Evolutionary conservation across 75 land plant genomes (phyloP).

Genomic region (Chamaecyparis obtusa): DNA sequence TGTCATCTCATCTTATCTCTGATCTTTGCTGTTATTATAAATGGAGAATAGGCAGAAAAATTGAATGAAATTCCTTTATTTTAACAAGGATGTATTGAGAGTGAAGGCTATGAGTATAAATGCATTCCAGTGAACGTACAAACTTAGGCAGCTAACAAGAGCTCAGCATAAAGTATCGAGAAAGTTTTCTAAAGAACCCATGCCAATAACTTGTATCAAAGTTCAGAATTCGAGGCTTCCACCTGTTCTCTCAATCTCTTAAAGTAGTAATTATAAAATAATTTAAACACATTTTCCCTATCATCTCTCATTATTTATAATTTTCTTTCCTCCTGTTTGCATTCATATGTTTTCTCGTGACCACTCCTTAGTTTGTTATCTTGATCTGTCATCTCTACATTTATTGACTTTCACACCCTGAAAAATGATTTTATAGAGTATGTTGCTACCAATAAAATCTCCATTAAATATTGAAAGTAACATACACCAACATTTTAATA

Average conservation of each 20-base stretch:
- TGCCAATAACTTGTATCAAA: neutral
- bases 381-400: neutral
- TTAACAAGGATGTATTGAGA: neutral
- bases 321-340: neutral
- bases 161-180: neutral
- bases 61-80: neutral
- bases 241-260: neutral
- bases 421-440: neutral
- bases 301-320: neutral
- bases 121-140: neutral
- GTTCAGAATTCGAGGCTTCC: neutral
- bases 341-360: neutral
- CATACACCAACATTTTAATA: neutral
- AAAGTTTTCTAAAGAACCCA: neutral
- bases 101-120: too few relatives aligned
- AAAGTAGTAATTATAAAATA: neutral
- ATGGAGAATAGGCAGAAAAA: neutral
- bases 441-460: neutral
- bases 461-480: conserved; percentile 1
- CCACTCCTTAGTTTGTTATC: neutral
- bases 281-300: neutral
- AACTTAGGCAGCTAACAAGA: neutral
- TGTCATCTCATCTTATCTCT: neutral
- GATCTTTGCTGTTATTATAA: neutral
- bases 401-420: neutral